Conservation (phyloP, 2,329 filamentous ascomycete species). For the Colletotrichum sp. region DNA sequence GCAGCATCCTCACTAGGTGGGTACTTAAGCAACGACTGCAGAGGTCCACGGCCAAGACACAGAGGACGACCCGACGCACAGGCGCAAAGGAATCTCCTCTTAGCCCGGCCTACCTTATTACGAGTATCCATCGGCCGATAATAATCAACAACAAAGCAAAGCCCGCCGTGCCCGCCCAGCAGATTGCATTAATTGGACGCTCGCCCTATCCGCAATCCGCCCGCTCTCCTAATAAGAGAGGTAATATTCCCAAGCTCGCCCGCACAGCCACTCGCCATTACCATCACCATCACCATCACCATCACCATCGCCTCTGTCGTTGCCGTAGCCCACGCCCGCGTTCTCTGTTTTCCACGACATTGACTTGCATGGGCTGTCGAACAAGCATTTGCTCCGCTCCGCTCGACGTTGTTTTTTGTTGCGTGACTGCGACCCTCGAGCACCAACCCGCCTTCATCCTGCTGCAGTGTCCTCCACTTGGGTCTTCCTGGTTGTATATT, state of each 20-base stretch:
- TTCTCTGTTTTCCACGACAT: not conserved
- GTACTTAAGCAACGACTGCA: not conserved
- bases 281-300: not conserved
- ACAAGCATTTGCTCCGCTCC: not conserved
- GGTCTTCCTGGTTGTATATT: slow-evolving; percentile 17
- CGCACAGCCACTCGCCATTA: not conserved
- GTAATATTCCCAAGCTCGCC: not conserved
- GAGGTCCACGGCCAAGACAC: not conserved
- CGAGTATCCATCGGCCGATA: not conserved
- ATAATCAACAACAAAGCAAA: slow-evolving; percentile 9
- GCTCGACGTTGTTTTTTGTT: not conserved
- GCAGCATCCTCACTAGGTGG: not conserved
- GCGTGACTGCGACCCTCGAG: not conserved
- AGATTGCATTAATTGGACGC: slow-evolving; percentile 8
- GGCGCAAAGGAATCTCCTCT: not conserved
- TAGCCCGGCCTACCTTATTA: not conserved
- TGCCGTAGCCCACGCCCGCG: not conserved
- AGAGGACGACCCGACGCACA: slow-evolving; percentile 2
- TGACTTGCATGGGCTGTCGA: not conserved
- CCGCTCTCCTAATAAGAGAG: slow-evolving; percentile 1
- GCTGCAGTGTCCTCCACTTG: not conserved
- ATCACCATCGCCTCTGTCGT: not conserved
- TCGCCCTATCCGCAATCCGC: not conserved
- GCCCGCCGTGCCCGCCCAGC: not conserved
- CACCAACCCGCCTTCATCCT: not conserved